A percentile compares a stretch with the other conserved stretches of the same genome.
These are phyloP conservation scores for Toxoplasma gondii DNA, from an alignment of 169 alveolate genomes.

Conservation along the genomic window DNA sequence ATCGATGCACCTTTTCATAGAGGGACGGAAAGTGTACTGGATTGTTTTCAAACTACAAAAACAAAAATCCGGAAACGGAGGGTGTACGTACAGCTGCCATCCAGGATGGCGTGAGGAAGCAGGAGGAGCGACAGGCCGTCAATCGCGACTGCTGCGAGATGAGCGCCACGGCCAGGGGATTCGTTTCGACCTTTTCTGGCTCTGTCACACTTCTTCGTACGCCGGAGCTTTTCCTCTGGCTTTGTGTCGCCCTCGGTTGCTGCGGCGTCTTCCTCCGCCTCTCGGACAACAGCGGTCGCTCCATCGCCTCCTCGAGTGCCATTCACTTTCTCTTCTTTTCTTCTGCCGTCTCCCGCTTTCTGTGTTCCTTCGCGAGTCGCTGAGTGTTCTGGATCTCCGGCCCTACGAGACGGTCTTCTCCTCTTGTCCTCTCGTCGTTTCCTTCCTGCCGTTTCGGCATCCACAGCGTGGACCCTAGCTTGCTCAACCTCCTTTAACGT, in stretches of 20 bases:
- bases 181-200: no score
- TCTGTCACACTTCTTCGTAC: no score
- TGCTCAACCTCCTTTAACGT: no score
- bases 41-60: no score
- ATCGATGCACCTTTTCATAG: no score
- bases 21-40: no score
- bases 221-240: no score
- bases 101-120: slow-evolving; percentile 30
- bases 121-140: slow-evolving; percentile 19
- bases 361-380: background rate
- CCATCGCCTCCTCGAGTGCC: background rate
- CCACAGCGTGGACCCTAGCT: background rate
- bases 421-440: background rate
- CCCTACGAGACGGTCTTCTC: background rate
- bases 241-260: background rate
- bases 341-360: background rate
- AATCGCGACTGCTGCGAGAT: slow-evolving; percentile 8
- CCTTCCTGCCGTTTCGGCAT: background rate
- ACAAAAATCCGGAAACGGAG: background rate
- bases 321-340: background rate
- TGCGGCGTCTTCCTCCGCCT: background rate
- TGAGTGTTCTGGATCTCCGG: background rate
- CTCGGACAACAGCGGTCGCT: no score
- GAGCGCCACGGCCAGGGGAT: background rate
- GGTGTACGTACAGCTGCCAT: background rate